phyloP scores from a whole-genome alignment of 768 basidiomycete species.

The Termitomyces sp. region DNA sequence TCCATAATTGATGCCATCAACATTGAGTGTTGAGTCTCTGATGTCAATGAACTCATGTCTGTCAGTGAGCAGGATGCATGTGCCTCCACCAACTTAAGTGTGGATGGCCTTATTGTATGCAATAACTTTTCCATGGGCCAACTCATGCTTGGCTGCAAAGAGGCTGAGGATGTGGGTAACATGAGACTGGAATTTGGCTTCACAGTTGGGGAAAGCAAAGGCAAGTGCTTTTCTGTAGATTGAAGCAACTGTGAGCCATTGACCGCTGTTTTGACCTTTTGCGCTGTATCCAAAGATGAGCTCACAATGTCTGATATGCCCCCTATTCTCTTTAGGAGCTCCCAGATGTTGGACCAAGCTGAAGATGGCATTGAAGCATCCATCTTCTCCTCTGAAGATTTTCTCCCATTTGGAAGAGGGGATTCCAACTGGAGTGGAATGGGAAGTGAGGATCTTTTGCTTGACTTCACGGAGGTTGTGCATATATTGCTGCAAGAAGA shows the following conservation, averaged over 20 bases:
- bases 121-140: too few relatives aligned
- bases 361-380: slow-evolving; percentile 1
- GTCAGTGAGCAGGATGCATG: slow-evolving; percentile 18
- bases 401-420: not conserved
- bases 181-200: too few relatives aligned
- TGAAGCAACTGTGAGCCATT: slow-evolving; percentile 24
- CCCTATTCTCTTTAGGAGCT: slow-evolving; percentile 15
- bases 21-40: too few relatives aligned
- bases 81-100: slow-evolving; percentile 12
- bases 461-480: not conserved
- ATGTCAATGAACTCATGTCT: not conserved
- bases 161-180: too few relatives aligned
- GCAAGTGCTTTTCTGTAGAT: slow-evolving; percentile 9
- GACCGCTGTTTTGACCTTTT: slow-evolving; percentile 12
- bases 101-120: too few relatives aligned
- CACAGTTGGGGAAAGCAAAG: slow-evolving; percentile 25
- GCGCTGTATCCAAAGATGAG: slow-evolving; percentile 14
- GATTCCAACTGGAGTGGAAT: not conserved
- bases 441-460: not conserved
- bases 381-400: not conserved
- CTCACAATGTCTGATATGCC: slow-evolving; percentile 13
- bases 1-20: too few relatives aligned
- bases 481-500: not conserved
- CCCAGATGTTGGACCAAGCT: not conserved
- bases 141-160: too few relatives aligned